Evolutionary conservation across 2,329 filamentous ascomycete species (phyloP), one percentile per base, ranked within the genome.

Genomic region (Atkinsonella texensis): DNA sequence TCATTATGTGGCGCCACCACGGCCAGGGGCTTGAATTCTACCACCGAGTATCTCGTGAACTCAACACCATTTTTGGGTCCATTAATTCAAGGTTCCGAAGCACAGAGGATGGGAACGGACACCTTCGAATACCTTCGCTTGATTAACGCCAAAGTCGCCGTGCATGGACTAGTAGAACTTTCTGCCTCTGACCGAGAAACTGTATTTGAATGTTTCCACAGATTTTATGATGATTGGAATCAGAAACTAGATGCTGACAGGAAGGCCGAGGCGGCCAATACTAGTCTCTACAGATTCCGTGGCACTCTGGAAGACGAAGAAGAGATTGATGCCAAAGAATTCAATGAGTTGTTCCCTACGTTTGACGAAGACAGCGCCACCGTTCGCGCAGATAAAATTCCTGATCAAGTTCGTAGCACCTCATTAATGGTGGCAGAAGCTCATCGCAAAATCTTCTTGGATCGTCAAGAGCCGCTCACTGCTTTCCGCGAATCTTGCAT

Each of bases 161-260:
- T 80, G 3, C 74, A 83, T 53, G 74, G 74, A 0, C 50, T 72
- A 1, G 57, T 65, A 40, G 65, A 65, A 54, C 64, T 80, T 48
- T 58, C 70, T 42, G 52, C 60, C 2, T 57, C 65, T 47, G 65
- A 74, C 12, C 75, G 80, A 23, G 71, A 77, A 31, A 66, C 75
- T 9, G 66, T 91, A 1, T 82, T 85, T 51, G 75, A 79, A 57
- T 76, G 82, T 17, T 81, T 96, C 54, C 79, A 86, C 49, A 73
- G 72, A 15, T 84, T 94, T 60, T 95, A 90, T 61, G 70, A 81
- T 15, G 77, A 89, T 48, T 98, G 91, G 90, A 87, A 81, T 58
- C 77, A 79, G 48, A 84, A 85, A 62, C 77, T 95, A 2, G 79
- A 84, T 50, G 74, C 81, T 18, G 90, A 96, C 56, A 85, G 88